Evolutionary conservation across 2,329 filamentous ascomycete genomes (phyloP).

Genomic region (Aureobasidium sp.): DNA sequence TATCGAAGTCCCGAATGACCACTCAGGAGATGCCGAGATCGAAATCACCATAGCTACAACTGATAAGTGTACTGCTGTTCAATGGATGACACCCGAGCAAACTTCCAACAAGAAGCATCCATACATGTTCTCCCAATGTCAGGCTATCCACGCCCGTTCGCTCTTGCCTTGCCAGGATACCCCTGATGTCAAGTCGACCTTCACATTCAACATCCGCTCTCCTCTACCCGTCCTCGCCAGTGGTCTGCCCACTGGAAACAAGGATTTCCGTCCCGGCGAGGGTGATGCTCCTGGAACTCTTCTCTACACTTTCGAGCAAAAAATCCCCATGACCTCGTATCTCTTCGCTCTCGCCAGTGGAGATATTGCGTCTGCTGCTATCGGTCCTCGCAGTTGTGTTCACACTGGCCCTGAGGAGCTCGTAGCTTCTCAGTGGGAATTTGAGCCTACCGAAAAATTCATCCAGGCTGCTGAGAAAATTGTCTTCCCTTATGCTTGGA

Average conservation of each 20-base stretch:
- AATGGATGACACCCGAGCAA: slow-evolving; percentile 95
- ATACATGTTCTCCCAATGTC: slow-evolving; percentile 98
- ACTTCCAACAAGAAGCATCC: slow-evolving; percentile 96
- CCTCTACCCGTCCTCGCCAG: slow-evolving; percentile 92
- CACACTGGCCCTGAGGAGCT: slow-evolving; percentile 92
- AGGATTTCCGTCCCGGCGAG: slow-evolving; percentile 56
- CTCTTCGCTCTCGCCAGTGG: slow-evolving; percentile 91
- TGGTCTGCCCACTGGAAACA: slow-evolving; percentile 70
- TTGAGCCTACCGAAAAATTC: slow-evolving; percentile 95
- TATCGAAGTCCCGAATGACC: slow-evolving; percentile 57
- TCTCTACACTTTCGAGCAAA: slow-evolving; percentile 88
- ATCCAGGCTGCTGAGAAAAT: slow-evolving; percentile 84
- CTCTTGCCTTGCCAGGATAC: slow-evolving; percentile 98
- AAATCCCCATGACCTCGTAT: slow-evolving; percentile 93
- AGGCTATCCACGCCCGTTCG: slow-evolving; percentile 94
- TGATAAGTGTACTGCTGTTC: slow-evolving; percentile 87
- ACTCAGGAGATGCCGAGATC: slow-evolving; percentile 48
- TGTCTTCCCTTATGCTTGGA: slow-evolving; percentile 93
- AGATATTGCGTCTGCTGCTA: slow-evolving; percentile 85
- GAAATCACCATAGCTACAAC: slow-evolving; percentile 78
- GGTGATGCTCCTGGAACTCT: slow-evolving; percentile 61
- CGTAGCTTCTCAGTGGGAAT: slow-evolving; percentile 86
- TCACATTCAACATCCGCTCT: slow-evolving; percentile 88
- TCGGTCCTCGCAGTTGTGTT: slow-evolving; percentile 87
- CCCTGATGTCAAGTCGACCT: slow-evolving; percentile 95